Percentiles rank a stretch among this genome's conserved stretches.
Conservation (phyloP, 75 land plant species). For the Cunninghamia lanceolata region DNA sequence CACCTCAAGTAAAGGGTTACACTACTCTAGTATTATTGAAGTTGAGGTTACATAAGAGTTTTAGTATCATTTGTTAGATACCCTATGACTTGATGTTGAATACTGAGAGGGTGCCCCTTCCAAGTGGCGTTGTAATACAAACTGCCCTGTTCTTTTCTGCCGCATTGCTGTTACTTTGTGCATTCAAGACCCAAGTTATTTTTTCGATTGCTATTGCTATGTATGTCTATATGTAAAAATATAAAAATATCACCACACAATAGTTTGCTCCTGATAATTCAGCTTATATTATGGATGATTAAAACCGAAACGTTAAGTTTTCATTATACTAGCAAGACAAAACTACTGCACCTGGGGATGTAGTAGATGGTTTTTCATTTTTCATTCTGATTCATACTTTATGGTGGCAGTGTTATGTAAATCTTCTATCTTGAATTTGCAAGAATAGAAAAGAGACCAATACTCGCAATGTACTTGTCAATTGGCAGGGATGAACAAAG, state of each 20-base stretch:
- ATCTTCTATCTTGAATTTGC: not conserved
- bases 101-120: not conserved
- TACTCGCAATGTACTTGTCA: not conserved
- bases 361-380: not conserved
- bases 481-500: constrained; percentile 36
- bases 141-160: not conserved
- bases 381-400: not conserved
- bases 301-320: not conserved
- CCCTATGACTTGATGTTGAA: not conserved
- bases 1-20: not conserved
- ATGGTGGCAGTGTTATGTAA: not conserved
- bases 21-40: not conserved
- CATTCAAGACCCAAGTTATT: not conserved
- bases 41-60: not conserved
- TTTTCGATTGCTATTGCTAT: not conserved
- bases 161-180: not conserved
- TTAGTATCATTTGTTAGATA: not conserved
- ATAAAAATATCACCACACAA: not conserved
- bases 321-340: not conserved
- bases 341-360: not conserved
- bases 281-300: not conserved
- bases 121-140: not conserved
- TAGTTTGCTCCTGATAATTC: not conserved
- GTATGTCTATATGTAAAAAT: not conserved
- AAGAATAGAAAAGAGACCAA: not conserved